phyloP scores from a whole-genome alignment of 2,329 filamentous ascomycete genomes.

The Cadophora sp. region DNA sequence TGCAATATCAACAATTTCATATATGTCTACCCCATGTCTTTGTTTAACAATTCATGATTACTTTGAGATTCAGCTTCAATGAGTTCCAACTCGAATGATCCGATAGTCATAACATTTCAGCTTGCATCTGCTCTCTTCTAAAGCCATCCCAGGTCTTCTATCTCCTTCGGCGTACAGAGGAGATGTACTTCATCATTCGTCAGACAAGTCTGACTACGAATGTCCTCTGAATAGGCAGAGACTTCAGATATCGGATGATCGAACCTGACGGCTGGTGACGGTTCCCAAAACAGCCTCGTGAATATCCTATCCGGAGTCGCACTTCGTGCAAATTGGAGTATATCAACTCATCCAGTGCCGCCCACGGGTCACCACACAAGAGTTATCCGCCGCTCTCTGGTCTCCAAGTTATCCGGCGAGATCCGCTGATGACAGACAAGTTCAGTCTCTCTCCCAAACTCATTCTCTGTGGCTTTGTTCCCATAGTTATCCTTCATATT shows the following conservation, averaged over 20 bases:
- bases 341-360: neutral
- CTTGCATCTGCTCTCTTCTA: neutral
- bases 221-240: too few species aligned
- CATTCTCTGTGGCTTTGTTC: neutral
- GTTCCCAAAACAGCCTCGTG: too few species aligned
- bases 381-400: slow-evolving; percentile 8
- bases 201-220: too few species aligned
- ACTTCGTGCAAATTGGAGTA: neutral
- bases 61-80: neutral
- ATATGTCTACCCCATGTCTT: neutral
- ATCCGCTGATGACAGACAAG: slow-evolving; percentile 22
- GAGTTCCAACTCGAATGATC: neutral
- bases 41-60: neutral
- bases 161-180: too few species aligned
- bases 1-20: neutral
- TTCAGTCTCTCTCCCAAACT: slow-evolving; percentile 6
- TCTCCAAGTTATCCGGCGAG: slow-evolving; percentile 12
- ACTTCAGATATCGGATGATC: too few species aligned
- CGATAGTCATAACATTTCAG: neutral
- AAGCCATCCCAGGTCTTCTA: neutral
- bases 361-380: neutral
- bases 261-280: too few species aligned
- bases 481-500: neutral
- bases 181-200: too few species aligned
- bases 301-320: too few species aligned